Evolutionary conservation across 176 grass and related monocot species (phyloP), one percentile per base, ranked within the genome.

Genomic region (Hordeum marinum): DNA sequence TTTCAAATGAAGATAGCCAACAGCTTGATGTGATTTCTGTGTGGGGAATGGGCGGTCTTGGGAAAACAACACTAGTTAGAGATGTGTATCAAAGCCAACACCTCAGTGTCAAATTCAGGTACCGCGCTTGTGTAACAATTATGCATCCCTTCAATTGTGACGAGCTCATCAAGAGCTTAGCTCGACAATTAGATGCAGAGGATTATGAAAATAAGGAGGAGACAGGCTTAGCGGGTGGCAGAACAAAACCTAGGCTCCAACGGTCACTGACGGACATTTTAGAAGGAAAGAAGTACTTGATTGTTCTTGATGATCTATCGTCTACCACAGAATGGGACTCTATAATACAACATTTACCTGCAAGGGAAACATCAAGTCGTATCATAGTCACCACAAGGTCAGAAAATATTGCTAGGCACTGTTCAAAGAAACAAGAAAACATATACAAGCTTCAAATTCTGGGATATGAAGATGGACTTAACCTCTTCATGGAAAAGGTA

Each of bases 141-240:
- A 46, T 48, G 70, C 70, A 73, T 48, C 70, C 70, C 26, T 73
- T 73, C 26, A 26, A 73, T 73, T 73, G 70, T 48, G 70, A 43
- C 3, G 70, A 73, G 24, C 70, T 73, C 45, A 26, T 73, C 70
- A 73, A 73, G 70, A 48, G 23, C 24, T 73, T 73, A 73, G 70
- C 70, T 73, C 41, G 23, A 24, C 70, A 73, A 73, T 25, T 73
- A 73, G 70, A 73, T 73, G 70, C 24, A 73, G 70, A 73, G 41
- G 70, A 73, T 73, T 73, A 73, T 73, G 70, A 73, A 73, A 73
- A 73, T 48, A 73, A 73, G 41, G 70, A 46, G 45, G 70, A 73
- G 46, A 48, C 70, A 46, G 41, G 70, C 70, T 48, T 73, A 7
- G 26, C 41, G 3, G 70, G 24, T 73, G 70, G 70, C 23, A 73